Base-by-base conservation (phyloP, 805 yeast genomes). In the Yamadazyma nakazawae region DNA sequence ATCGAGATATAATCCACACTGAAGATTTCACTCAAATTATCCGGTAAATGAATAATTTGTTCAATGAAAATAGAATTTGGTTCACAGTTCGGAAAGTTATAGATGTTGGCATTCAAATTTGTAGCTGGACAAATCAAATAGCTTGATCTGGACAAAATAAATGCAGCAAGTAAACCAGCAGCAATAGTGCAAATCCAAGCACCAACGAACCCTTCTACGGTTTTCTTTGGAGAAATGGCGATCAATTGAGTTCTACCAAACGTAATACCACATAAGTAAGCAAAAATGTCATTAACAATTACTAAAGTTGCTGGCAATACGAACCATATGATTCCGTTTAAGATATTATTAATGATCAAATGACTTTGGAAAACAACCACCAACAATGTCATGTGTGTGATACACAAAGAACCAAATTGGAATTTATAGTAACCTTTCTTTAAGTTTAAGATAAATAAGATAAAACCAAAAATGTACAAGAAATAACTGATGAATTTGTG, bases 181-280 rank as follows among this genome's bases (percentile, higher is more conserved):
- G 86, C 51, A 6, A 88, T 83, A 9, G 99, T 94, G 61, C 94
- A 92, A 40, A 89, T 67, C 99, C 99, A 94, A 14, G 98, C 99
- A 43, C 99, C 99, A 42, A 92, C 70, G 60, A 94, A 94, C 2
- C 99, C 99, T 70, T 94, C 99, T 32, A 92, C 90, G 2, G 99
- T 94, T 70, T 94, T 94, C 68, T 94, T 94, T 47, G 99, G 99
- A 11, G 97, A 88, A 53, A 94, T 89, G 43, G 86, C 89, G 56
- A 94, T 88, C 59, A 94, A 79, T 61, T 88, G 96, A 34, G 97
- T 92, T 52, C 77, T 81, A 46, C 99, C 99, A 69, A 94, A 89
- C 1, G 98, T 88, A 54, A 94, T 94, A 39, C 99, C 99, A 70
- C 98, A 94, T 41, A 94, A 74, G 63, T 94, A 94, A 21, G 99